Percentiles rank a stretch among this genome's conserved stretches.
phyloP scores from a whole-genome alignment of 208 protist species.

The Novymonas esmeraldas region DNA sequence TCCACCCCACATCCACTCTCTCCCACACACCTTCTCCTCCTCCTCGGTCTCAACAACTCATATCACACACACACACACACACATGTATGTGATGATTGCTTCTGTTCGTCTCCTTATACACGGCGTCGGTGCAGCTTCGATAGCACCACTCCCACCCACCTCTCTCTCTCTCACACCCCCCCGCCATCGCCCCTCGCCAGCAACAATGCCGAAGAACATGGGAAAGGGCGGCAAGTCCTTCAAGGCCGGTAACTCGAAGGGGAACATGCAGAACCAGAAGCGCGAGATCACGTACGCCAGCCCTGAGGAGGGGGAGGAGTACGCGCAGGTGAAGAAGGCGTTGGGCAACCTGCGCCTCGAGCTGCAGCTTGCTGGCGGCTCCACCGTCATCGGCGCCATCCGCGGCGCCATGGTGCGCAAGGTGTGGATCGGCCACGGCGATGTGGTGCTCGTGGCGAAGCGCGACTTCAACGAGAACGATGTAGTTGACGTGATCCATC shows the following conservation, averaged over 20 bases:
- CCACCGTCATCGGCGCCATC: conserved; percentile 78
- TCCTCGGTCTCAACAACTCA: too few relatives aligned
- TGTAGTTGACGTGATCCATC: conserved; percentile 86
- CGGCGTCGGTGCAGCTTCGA: too few relatives aligned
- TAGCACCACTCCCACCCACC: not conserved
- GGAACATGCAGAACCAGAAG: conserved; percentile 94
- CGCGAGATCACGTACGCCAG: conserved; percentile 95
- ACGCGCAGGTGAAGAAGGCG: conserved; percentile 96
- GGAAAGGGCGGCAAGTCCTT: conserved; percentile 97
- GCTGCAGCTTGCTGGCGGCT: conserved; percentile 82
- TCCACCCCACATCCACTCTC: too few relatives aligned
- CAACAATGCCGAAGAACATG: conserved; percentile 90
- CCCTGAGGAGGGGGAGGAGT: conserved; percentile 98
- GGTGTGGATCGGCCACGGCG: conserved; percentile 76
- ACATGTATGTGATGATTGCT: not conserved
- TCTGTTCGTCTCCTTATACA: not conserved
- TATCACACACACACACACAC: not conserved
- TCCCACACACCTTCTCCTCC: too few relatives aligned
- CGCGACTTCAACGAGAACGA: conserved; percentile 84
- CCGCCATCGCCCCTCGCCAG: not conserved
- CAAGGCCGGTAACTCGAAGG: conserved; percentile 95
- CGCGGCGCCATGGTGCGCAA: conserved; percentile 89
- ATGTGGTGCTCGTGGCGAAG: conserved; percentile 83
- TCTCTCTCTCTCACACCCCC: not conserved
- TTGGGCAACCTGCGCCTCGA: conserved; percentile 98